phyloP scores from a whole-genome alignment of 140 eudicot genomes.

The Cichorium intybus region DNA sequence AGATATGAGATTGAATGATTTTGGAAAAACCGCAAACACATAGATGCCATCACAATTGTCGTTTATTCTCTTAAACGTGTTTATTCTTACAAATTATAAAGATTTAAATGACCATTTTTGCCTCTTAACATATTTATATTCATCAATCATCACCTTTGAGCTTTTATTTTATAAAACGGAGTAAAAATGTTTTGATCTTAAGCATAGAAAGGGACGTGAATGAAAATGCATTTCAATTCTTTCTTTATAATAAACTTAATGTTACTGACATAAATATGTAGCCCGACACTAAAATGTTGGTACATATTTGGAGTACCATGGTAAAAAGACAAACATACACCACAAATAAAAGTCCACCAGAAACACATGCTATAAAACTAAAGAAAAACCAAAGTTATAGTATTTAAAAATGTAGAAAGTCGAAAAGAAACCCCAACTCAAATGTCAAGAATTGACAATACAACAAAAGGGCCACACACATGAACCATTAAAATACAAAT shows the following conservation, averaged over 20 bases:
- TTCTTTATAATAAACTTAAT: too few species aligned
- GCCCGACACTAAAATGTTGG: too few species aligned
- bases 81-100: too few species aligned
- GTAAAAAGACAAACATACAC: background rate
- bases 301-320: background rate
- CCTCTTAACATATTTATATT: too few species aligned
- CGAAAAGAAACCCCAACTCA: background rate
- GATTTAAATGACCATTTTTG: too few species aligned
- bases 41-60: background rate
- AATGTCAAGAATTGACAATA: background rate
- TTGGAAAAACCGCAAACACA: background rate
- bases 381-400: background rate
- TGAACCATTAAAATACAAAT: background rate
- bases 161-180: background rate
- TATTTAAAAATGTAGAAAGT: background rate
- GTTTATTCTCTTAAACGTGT: too few species aligned
- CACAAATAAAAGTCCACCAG: background rate
- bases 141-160: too few species aligned
- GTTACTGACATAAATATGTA: too few species aligned
- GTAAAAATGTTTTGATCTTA: background rate
- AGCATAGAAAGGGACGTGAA: too few species aligned
- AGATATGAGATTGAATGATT: background rate
- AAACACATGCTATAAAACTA: background rate
- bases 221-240: too few species aligned
- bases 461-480: background rate